These are phyloP conservation scores for Zasmidium cellare DNA, from an alignment of 2,329 filamentous ascomycete species.

Conservation along the genomic window DNA sequence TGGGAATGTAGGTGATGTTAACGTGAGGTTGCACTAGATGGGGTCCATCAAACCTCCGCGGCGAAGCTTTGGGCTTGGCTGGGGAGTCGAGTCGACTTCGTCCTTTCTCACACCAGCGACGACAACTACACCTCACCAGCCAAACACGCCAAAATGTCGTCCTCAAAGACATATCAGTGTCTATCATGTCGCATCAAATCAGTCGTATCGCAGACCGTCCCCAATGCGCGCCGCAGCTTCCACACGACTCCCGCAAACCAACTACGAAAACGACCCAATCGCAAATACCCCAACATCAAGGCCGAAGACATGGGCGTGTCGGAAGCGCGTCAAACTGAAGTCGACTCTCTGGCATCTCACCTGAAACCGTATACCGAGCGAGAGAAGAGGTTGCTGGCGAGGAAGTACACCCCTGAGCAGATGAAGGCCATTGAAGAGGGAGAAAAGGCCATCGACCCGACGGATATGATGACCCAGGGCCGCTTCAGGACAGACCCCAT, in stretches of 20 bases:
- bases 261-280: conserved; percentile 41
- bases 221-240: conserved; percentile 37
- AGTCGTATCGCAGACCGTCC: conserved; percentile 14
- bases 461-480: conserved; percentile 74
- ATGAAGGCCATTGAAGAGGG: conserved; percentile 78
- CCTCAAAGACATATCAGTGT: conserved; percentile 32
- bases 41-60: background rate
- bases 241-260: conserved; percentile 42
- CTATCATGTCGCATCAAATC: conserved; percentile 33
- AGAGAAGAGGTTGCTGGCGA: conserved; percentile 62
- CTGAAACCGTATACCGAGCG: conserved; percentile 61
- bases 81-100: background rate
- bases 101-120: background rate
- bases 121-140: background rate
- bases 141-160: conserved; percentile 23
- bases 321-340: conserved; percentile 15
- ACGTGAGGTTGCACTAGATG: background rate
- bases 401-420: conserved; percentile 78
- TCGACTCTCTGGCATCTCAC: conserved; percentile 19
- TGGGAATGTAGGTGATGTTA: background rate
- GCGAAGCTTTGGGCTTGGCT: background rate
- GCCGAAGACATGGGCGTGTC: conserved; percentile 37
- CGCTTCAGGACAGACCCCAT: conserved; percentile 71
- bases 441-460: conserved; percentile 71
- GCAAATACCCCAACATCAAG: conserved; percentile 44